Conservation (phyloP, 805 yeast species). For the Priceomyces haplophilus region DNA sequence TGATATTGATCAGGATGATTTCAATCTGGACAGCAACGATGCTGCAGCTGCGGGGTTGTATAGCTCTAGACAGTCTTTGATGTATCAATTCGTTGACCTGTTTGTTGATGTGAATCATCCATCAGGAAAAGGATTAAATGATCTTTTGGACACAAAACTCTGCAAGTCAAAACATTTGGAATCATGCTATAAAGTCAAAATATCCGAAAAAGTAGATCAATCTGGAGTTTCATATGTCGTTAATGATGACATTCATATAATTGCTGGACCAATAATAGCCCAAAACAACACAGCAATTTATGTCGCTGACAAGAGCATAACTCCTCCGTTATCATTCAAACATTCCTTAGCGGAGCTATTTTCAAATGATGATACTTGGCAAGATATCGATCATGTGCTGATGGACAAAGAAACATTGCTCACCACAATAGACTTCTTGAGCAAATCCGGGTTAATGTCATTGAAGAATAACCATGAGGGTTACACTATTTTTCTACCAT, state of each 20-base stretch:
- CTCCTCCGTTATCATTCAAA: slow-evolving; percentile 62
- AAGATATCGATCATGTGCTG: slow-evolving; percentile 30
- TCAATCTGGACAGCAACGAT: slow-evolving; percentile 20
- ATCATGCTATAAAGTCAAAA: slow-evolving; percentile 47
- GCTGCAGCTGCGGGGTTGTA: slow-evolving; percentile 17
- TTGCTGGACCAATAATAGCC: slow-evolving; percentile 30
- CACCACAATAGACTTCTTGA: slow-evolving; percentile 56
- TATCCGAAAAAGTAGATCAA: too few species aligned
- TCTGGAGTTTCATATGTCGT: slow-evolving; percentile 13
- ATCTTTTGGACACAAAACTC: slow-evolving; percentile 48
- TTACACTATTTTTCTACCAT: slow-evolving; percentile 76
- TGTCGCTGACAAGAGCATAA: slow-evolving; percentile 55
- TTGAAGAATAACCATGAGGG: slow-evolving; percentile 55
- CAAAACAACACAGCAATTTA: slow-evolving; percentile 60
- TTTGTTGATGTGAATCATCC: slow-evolving; percentile 25
- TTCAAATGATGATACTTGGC: slow-evolving; percentile 11
- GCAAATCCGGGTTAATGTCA: slow-evolving; percentile 49
- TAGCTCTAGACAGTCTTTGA: slow-evolving; percentile 33
- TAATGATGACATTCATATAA: slow-evolving; percentile 40
- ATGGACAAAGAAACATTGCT: slow-evolving; percentile 52
- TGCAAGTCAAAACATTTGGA: slow-evolving; percentile 61
- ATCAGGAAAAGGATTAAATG: slow-evolving; percentile 13
- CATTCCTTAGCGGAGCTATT: slow-evolving; percentile 52
- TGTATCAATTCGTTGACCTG: slow-evolving; percentile 65
- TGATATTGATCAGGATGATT: slow-evolving; percentile 35